Evolutionary conservation across 2,329 filamentous ascomycete species (phyloP), one percentile per base, ranked within the genome.

Genomic region (Acrodontium crateriforme): DNA sequence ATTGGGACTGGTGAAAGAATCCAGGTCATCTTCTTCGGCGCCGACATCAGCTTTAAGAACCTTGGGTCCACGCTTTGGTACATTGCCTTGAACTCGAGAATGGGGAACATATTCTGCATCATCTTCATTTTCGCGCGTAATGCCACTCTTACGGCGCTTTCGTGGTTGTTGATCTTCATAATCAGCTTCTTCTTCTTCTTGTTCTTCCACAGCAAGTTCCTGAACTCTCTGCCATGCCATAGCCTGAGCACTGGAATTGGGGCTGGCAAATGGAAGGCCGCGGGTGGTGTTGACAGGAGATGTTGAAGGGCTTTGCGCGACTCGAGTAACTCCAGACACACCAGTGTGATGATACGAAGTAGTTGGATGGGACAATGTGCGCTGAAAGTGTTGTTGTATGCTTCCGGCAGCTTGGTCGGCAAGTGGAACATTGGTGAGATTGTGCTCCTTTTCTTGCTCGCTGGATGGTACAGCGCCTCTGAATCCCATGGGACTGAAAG

Each of bases 41-140:
- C 11, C 24, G 11, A 29, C 23, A 3, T 14, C 35, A 6, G 22
- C 26, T 16, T 37, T 37, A 9, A 32, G 31, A 2, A 29, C 31
- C 19, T 35, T 37, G 5, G 32, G 23, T n/a, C 35, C 35, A 27
- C 35, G 31, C 19, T 25, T 27, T 13, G 32, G 31, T 9, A 29
- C 24, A 8, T 17, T 28, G 18, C 24, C 24, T 16, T 28, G 28
- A 8, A 18, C 16, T 8, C 15, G 9, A 16, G 9, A 9, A 9
- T 22, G 29, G 10, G 29, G 21, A 11, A n/a, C 11, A 25, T 28
- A 27, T 7, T 33, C 27, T 3, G 13, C 18, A 3, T 24, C 28
- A 3, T 35, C 29, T n/a, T n/a, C n/a, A n/a, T n/a, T n/a, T 16
- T 28, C 28, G 18, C 25, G 12, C 6, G 28, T 21, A 17, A n/a